Base-by-base conservation (phyloP, 1,284 basidiomycete genomes). In the Xanthoconium separans region DNA sequence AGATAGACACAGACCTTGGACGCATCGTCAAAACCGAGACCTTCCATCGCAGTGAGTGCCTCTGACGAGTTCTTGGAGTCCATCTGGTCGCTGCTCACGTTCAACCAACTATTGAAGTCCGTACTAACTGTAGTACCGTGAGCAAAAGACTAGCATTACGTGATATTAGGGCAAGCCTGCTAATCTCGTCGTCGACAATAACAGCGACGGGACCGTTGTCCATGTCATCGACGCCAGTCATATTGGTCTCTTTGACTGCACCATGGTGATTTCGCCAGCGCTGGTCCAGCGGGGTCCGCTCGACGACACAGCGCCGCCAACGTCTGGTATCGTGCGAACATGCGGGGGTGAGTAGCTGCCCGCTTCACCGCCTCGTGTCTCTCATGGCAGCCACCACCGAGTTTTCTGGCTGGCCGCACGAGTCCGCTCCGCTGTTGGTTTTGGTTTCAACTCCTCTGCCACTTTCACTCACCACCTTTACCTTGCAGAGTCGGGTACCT, bases 1-100 rank as follows among this genome's bases (percentile, higher is more conserved):
- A 47, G 57, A 22, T 4, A 46, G 27, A 47, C 18, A 70, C 79
- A 56, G 54, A 89, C 90, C 76, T 87, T 85, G 24, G 89, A 84
- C 13, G 85, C 79, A 62, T 90, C 89, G 75, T 94, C 91, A 60
- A 94, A 88, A 54, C 81, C 78, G 24, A 85, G 77, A 61, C 85
- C 81, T 58, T 83, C 79, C 81, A 85, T 85, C 47, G 65, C 55
- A 53, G 66, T 53, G 54, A 68, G 53, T 30, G 61, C 53, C 33
- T 65, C 66, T 44, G 65, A 65, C 4, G 65, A 20, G 55, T 59
- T 68, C 31, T 69, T 68, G 47, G 61, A 58, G 50, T 65, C 64
- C 64, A 65, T 65, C 6, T 27, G 27, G 27, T 27, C 27, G 6
- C 27, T 27, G 27, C 27, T 27, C 27, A 27, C 27, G 27, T 27